Evolutionary conservation across 805 yeast species (phyloP).

Genomic region (Cyberlindnera petersonii): DNA sequence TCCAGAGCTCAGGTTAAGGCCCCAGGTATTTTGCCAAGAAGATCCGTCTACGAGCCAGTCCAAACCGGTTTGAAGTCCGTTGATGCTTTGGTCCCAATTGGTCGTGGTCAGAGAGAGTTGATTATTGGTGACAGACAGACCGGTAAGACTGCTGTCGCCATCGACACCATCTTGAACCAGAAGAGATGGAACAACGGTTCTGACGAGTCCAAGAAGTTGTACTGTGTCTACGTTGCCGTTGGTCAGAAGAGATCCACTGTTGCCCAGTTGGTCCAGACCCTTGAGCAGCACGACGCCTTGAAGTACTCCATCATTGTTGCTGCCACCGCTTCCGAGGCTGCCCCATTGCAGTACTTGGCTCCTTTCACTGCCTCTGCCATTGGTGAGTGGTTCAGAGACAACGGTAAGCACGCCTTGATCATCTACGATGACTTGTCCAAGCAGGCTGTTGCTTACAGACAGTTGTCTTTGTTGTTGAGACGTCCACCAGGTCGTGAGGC

Average conservation of each 20-base stretch:
- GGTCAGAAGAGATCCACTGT: conserved; percentile 99
- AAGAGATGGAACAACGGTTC: conserved; percentile 96
- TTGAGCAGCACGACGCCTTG: conserved; percentile 97
- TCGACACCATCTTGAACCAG: conserved; percentile 98
- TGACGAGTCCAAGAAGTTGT: conserved; percentile 96
- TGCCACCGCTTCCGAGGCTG: conserved; percentile 99
- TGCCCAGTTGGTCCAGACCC: conserved; percentile 98
- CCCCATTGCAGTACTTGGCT: conserved; percentile 99
- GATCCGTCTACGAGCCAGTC: conserved; percentile 97
- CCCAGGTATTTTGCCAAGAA: conserved; percentile 99
- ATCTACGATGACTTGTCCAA: conserved; percentile 97
- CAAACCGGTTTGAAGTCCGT: conserved; percentile 99
- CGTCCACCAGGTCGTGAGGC: conserved; percentile 28
- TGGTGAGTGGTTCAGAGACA: conserved; percentile 99
- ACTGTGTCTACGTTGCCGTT: conserved; percentile 99
- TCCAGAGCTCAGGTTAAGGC: conserved; percentile 99
- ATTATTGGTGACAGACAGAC: conserved; percentile 99
- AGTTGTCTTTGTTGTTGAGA: conserved; percentile 92
- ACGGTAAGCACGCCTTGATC: conserved; percentile 95
- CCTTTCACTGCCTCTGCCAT: conserved; percentile 99
- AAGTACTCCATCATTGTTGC: conserved; percentile 98
- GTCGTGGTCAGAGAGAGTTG: conserved; percentile 99
- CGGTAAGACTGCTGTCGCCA: conserved; percentile 99
- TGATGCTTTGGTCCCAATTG: conserved; percentile 98
- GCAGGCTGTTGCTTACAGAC: conserved; percentile 99